Evolutionary conservation across 225 moss, liverwort and hornwort genomes (phyloP).

Genomic region (Rhytidiadelphus loreus): DNA sequence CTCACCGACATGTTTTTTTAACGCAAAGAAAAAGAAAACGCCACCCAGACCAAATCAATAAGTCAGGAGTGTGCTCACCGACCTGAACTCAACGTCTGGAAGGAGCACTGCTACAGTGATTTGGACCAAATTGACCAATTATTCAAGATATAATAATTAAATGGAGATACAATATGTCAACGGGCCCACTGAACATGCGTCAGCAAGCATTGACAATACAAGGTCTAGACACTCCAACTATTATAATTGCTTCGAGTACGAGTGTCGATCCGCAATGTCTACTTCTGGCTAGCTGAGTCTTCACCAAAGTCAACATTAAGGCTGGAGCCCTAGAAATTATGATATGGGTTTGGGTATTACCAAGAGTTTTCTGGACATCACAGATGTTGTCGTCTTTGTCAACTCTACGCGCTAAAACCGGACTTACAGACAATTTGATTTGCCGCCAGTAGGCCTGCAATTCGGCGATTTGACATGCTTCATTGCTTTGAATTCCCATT

Average conservation of each 20-base stretch:
- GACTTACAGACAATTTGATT: not conserved
- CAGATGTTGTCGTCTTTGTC: not conserved
- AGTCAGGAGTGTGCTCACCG: not conserved
- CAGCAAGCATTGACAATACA: constrained; percentile 8
- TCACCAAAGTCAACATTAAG: not conserved
- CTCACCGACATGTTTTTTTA: not conserved
- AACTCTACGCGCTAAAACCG: not conserved
- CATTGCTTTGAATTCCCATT: not conserved
- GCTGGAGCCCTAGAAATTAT: not conserved
- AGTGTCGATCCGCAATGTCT: not conserved
- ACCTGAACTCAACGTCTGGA: not conserved
- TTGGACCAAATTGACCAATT: not conserved
- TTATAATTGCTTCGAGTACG: not conserved
- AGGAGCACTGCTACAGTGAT: not conserved
- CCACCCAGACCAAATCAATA: too few relatives aligned
- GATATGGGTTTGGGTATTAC: not conserved
- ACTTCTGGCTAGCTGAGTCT: not conserved
- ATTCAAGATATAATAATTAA: not conserved
- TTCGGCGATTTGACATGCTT: not conserved
- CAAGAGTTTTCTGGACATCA: not conserved
- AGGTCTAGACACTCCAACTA: not conserved
- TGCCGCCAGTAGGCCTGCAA: not conserved
- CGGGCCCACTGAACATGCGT: not conserved
- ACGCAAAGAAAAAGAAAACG: too few relatives aligned
- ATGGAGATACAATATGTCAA: not conserved